A percentile compares a stretch with the other conserved stretches of the same genome.
phyloP scores from a whole-genome alignment of 768 basidiomycete species.

The Rubroboletus satanas region DNA sequence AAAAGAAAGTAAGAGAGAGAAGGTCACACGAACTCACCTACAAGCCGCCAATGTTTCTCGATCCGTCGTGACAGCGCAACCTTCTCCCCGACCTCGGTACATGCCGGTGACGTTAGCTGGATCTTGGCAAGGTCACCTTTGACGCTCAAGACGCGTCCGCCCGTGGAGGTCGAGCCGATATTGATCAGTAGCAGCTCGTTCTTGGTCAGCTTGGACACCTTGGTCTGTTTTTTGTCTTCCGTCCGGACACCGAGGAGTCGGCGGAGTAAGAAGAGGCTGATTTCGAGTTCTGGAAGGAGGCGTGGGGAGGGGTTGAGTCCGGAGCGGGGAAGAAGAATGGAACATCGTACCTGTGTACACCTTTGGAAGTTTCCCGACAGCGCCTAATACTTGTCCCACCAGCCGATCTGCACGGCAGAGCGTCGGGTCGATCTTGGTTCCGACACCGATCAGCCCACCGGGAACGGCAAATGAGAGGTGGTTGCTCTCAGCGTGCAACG shows the following conservation, averaged over 20 bases:
- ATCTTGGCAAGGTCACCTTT: conserved; percentile 96
- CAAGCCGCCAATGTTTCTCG: conserved; percentile 97
- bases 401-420: conserved; percentile 95
- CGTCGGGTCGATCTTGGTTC: conserved; percentile 94
- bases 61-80: conserved; percentile 92
- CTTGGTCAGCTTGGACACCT: conserved; percentile 87
- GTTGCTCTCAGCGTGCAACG: conserved; percentile 93
- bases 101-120: conserved; percentile 89
- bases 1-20: neutral
- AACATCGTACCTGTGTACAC: conserved; percentile 72
- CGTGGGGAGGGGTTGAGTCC: no score
- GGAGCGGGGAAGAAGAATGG: neutral
- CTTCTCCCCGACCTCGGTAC: conserved; percentile 96
- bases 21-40: conserved; percentile 54
- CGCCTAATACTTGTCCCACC: conserved; percentile 94
- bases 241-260: conserved; percentile 97
- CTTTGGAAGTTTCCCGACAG: conserved; percentile 89
- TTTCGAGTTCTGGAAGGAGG: conserved; percentile 67
- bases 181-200: conserved; percentile 94
- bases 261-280: conserved; percentile 90
- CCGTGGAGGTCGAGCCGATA: conserved; percentile 96
- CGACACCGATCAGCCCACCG: conserved; percentile 97
- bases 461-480: conserved; percentile 93
- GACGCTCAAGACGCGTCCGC: conserved; percentile 90
- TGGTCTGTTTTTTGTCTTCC: conserved; percentile 98